Base-by-base conservation (phyloP, 1,284 basidiomycete species). In the Anthracocystis walkeri region DNA sequence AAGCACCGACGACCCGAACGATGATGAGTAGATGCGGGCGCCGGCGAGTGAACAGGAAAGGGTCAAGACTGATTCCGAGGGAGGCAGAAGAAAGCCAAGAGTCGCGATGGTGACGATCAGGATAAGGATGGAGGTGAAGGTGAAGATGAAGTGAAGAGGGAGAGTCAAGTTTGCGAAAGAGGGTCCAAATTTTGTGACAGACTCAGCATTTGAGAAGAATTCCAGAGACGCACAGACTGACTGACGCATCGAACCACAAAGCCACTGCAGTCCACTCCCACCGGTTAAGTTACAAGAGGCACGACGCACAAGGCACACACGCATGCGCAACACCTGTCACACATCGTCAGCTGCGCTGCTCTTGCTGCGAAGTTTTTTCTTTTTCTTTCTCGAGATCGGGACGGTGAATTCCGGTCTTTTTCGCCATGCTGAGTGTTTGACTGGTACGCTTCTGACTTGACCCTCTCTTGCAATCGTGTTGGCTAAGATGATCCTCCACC, bases 1-100 rank as follows among this genome's bases (percentile, higher is more conserved):
- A 46, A 48, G 51, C 49, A 62, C 65, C 65, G 65, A 68, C 65
- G 55, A 68, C 59, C 65, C 55, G 59, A 58, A 38, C 41, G 55
- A 68, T 51, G 46, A 18, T 48, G 46, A 51, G 45, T 10, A 7
- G 25, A 56, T n/a, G 44, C 53, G 64, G 64, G 52, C 64, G 64
- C 48, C 64, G 64, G 46, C 29, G 46, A 7, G 46, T 48, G 25
- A 27, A 27, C 2, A 18, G 18, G 7, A 10, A 27, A 29, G 14
- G 27, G 14, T n/a, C 16, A 29, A 18, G 16, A 10, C 16, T 25
- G 27, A 7, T 29, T 48, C 46, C 46, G 35, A 48, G 16, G 10
- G 20, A 50, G 49, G 31, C n/a, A 35, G 31, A 35, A 50, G 49
- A 23, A 11, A 50, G 49, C 31, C 49, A 21, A 21, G n/a, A 14